phyloP scores from a whole-genome alignment of 352 stramenopile species.

The Thraustotheca clavata region DNA sequence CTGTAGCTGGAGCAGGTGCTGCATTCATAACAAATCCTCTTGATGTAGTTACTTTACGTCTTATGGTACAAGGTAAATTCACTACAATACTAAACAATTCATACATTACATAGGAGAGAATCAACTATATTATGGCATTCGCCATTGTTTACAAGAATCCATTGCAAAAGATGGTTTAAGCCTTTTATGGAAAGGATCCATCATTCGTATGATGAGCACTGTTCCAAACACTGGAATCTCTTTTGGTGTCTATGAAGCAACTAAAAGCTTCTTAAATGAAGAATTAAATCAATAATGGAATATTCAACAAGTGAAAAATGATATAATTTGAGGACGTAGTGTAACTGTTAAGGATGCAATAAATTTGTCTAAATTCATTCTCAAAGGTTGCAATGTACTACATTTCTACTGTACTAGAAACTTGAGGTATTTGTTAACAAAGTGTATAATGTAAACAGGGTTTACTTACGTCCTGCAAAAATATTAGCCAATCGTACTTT shows the following conservation, averaged over 20 bases:
- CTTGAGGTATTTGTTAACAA: no score
- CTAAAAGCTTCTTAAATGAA: constrained; percentile 63
- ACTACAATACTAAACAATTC: neutral
- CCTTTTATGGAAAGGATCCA: constrained; percentile 63
- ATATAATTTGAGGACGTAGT: no score
- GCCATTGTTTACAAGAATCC: constrained; percentile 49
- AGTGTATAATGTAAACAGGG: no score
- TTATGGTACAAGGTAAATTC: constrained; percentile 73
- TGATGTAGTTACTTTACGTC: constrained; percentile 65
- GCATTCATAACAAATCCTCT: constrained; percentile 78
- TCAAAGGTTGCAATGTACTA: no score
- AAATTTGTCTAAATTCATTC: no score
- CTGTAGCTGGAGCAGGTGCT: constrained; percentile 45
- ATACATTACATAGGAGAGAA: constrained; percentile 29
- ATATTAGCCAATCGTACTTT: no score
- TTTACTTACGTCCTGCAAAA: no score
- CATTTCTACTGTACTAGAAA: no score
- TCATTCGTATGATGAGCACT: constrained; percentile 54
- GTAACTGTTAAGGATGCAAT: no score
- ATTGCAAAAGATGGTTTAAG: constrained; percentile 41
- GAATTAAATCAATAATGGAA: constrained; percentile 19
- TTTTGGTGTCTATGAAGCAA: constrained; percentile 81
- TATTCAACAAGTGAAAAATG: no score
- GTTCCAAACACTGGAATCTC: constrained; percentile 75
- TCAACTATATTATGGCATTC: constrained; percentile 46